phyloP scores from a whole-genome alignment of 495 filamentous ascomycete genomes.

The Lasiosphaeria ovina region DNA sequence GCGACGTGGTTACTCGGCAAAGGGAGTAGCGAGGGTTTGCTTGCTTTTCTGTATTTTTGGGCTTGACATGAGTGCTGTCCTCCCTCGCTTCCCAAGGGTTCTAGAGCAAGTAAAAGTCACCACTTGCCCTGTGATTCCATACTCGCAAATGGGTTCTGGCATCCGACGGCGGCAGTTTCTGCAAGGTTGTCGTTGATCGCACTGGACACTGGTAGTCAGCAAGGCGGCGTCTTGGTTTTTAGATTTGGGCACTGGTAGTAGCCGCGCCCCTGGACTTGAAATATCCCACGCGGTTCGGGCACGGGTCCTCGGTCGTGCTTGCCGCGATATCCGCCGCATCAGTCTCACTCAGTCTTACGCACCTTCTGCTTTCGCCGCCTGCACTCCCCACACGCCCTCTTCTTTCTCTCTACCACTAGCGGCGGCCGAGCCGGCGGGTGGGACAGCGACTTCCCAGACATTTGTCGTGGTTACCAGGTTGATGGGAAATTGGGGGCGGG shows the following conservation, averaged over 20 bases:
- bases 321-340: no score
- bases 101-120: not conserved
- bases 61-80: no score
- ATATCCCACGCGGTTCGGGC: no score
- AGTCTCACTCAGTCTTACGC: not conserved
- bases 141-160: not conserved
- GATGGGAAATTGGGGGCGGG: no score
- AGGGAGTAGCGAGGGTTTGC: no score
- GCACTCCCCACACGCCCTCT: not conserved
- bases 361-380: conserved; percentile 3
- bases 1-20: no score
- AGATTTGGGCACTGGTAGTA: no score
- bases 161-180: not conserved
- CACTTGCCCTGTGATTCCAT: not conserved
- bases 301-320: no score
- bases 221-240: not conserved
- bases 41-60: no score
- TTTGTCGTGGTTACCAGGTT: not conserved
- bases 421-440: not conserved
- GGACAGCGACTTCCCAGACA: conserved; percentile 1
- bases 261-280: no score
- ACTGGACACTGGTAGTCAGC: not conserved
- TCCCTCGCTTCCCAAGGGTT: no score
- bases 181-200: conserved; percentile 3
- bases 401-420: not conserved